Evolutionary conservation across 2,329 filamentous ascomycete species (phyloP).

Genomic region (Chrysosporium queenslandicum): DNA sequence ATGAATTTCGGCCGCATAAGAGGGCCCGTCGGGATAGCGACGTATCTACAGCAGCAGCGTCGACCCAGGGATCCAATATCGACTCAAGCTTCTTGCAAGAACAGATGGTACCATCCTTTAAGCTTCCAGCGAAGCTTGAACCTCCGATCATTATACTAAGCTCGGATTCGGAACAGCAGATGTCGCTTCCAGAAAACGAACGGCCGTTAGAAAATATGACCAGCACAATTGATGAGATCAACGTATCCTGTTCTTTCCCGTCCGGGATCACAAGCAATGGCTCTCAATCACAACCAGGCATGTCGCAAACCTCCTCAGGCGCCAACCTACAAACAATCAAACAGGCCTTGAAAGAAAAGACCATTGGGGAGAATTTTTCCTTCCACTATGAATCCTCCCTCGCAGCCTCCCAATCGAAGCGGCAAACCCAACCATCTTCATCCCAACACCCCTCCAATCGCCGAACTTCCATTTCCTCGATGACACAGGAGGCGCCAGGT

Average conservation of each 20-base stretch:
- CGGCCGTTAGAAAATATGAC: not conserved
- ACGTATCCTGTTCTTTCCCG: slow-evolving; percentile 2
- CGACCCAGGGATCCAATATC: slow-evolving; percentile 13
- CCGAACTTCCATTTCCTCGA: not conserved
- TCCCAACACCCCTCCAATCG: not conserved
- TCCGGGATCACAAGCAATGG: not conserved
- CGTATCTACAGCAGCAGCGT: slow-evolving; percentile 4
- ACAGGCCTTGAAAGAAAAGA: slow-evolving; percentile 14
- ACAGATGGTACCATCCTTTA: not conserved
- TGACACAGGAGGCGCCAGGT: not conserved
- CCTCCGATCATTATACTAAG: not conserved
- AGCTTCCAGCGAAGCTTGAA: not conserved
- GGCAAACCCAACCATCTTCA: not conserved
- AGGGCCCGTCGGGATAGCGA: slow-evolving; percentile 11
- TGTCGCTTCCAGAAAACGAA: not conserved
- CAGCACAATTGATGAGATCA: not conserved
- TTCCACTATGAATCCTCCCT: slow-evolving; percentile 13
- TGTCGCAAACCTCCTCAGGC: slow-evolving; percentile 6
- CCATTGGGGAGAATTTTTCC: slow-evolving; percentile 12
- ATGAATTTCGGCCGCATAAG: slow-evolving; percentile 15
- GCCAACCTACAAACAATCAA: slow-evolving; percentile 15
- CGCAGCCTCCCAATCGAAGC: not conserved
- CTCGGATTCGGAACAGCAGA: not conserved
- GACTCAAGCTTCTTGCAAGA: not conserved
- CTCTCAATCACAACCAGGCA: not conserved